phyloP scores from a whole-genome alignment of 2,329 filamentous ascomycete genomes.

The Aspergillus costaricaensis region DNA sequence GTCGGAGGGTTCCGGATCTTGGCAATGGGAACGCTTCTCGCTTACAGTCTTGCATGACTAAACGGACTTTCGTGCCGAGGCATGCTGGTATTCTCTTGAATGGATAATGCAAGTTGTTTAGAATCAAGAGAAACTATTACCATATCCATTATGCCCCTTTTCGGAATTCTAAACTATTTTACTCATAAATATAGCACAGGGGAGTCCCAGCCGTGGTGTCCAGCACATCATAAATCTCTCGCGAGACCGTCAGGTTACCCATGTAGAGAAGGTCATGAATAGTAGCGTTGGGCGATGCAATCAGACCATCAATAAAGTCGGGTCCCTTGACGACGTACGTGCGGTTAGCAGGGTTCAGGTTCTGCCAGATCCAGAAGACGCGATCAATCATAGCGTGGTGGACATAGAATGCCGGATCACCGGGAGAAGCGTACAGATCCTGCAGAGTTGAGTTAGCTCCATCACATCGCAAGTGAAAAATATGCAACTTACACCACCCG shows the following conservation, averaged over 20 bases:
- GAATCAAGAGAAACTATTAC: too few relatives aligned
- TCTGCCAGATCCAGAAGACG: slow-evolving; percentile 20
- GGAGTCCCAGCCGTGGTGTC: slow-evolving; percentile 6
- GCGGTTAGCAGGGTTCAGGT: slow-evolving; percentile 8
- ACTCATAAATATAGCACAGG: slow-evolving; percentile 5
- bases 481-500: slow-evolving; percentile 31
- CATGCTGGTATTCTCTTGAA: too few relatives aligned
- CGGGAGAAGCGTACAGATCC: slow-evolving; percentile 19
- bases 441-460: not conserved
- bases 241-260: slow-evolving; percentile 4
- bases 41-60: too few relatives aligned
- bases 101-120: too few relatives aligned
- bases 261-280: slow-evolving; percentile 2
- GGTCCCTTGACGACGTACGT: slow-evolving; percentile 10
- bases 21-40: too few relatives aligned
- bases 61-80: too few relatives aligned
- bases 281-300: slow-evolving; percentile 2
- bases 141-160: not conserved
- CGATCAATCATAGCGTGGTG: slow-evolving; percentile 19
- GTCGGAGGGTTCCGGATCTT: too few relatives aligned
- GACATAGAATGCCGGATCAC: slow-evolving; percentile 17
- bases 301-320: slow-evolving; percentile 2
- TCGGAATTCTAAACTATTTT: not conserved
- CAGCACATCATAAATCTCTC: slow-evolving; percentile 4
- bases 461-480: too few relatives aligned